Base-by-base conservation (phyloP, 2,329 filamentous ascomycete species). In the Apiospora pterosperma region DNA sequence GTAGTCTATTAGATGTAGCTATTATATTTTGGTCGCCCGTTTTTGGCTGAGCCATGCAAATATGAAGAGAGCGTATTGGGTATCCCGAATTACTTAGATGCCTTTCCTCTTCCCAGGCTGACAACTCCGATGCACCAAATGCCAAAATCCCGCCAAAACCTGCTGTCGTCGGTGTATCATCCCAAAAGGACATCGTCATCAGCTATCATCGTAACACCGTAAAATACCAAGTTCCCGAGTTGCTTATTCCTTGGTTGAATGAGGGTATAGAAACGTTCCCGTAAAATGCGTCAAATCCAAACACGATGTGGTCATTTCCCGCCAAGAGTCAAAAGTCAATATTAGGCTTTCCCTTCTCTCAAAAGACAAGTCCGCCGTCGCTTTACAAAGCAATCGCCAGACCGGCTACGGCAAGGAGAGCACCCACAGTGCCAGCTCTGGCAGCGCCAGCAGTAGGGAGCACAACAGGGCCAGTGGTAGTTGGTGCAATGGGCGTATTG, bases 371-470 rank as follows among this genome's bases (percentile, higher is more conserved):
- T n/a, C 16, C 16, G 5, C 44, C 12, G 21, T 5, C 36, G 14
- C n/a, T 31, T 16, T 61, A 61, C 59, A 61, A 28, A 28, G 39
- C 39, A 5, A 62, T 11, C 16, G 39, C 60, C 19, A 62, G 39
- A 5, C 60, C 60, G 60, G 39, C 38, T 48, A 75, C 80, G 36
- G 79, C 63, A 41, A 81, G 71, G 48, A 81, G 71, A 63, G 77
- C 76, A 31, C 77, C 78, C 28, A 78, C 62, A 34, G 76, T 70
- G 41, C 72, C 73, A 38, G 73, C 66, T 69, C 76, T 78, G 64
- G 72, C 75, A 59, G 77, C 80, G 25, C 74, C 80, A 42, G 74
- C 79, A 41, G 76, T 76, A 25, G 76, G 73, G n/a, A 79, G 69
- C 59, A 73, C 68, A 3, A 70, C 64, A 52, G 74, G 65, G 19